A percentile compares a stretch with the other conserved stretches of the same genome.
These are phyloP conservation scores for Metschnikowia lochheadii DNA, from an alignment of 805 yeast genomes.

Conservation along the genomic window DNA sequence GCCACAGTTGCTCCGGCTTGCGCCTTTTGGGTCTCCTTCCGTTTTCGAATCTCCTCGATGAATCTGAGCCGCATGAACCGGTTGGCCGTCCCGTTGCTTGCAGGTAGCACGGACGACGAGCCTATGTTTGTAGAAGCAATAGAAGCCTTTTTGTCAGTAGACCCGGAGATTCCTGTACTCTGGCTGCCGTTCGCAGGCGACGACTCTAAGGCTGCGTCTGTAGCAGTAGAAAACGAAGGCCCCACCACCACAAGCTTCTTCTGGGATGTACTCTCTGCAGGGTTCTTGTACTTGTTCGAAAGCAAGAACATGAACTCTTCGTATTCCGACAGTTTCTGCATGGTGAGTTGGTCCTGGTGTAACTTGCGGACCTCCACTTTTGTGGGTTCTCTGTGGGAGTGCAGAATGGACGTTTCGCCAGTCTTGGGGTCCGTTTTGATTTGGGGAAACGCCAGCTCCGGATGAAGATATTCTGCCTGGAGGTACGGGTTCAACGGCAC, in stretches of 20 bases:
- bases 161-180: neutral
- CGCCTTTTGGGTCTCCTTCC: slow-evolving; percentile 46
- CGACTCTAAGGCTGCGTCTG: slow-evolving; percentile 16
- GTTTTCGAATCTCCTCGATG: slow-evolving; percentile 78
- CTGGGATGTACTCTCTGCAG: slow-evolving; percentile 34
- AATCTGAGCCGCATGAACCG: slow-evolving; percentile 86
- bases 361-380: slow-evolving; percentile 30
- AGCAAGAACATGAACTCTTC: slow-evolving; percentile 77
- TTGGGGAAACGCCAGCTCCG: slow-evolving; percentile 46
- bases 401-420: slow-evolving; percentile 27
- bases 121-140: slow-evolving; percentile 7
- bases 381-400: slow-evolving; percentile 30
- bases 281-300: slow-evolving; percentile 36
- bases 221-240: slow-evolving; percentile 19
- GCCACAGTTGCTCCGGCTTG: slow-evolving; percentile 40
- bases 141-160: slow-evolving; percentile 7
- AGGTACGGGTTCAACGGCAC: slow-evolving; percentile 69
- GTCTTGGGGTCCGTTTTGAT: slow-evolving; percentile 38
- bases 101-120: slow-evolving; percentile 18
- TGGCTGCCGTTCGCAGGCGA: slow-evolving; percentile 13
- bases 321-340: slow-evolving; percentile 73
- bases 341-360: slow-evolving; percentile 39
- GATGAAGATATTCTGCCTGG: slow-evolving; percentile 44
- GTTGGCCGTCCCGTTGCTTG: slow-evolving; percentile 35
- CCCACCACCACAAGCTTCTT: slow-evolving; percentile 39